phyloP scores from a whole-genome alignment of 805 yeast species.

The Candida pini region DNA sequence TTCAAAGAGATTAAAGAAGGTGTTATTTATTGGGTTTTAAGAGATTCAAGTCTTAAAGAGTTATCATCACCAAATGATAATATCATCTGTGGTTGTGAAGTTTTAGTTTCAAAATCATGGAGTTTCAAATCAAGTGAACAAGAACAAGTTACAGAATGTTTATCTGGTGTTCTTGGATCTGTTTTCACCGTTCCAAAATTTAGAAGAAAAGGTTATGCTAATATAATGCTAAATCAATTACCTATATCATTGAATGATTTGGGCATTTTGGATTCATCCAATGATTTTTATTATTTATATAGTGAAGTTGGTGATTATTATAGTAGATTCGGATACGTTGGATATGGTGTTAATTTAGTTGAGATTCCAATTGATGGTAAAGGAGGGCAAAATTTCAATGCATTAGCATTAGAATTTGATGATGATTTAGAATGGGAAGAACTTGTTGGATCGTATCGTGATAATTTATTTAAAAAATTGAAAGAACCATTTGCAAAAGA shows the following conservation, averaged over 20 bases:
- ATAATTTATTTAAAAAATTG: slow-evolving; percentile 2
- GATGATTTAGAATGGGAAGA: not conserved
- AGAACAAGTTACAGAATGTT: slow-evolving; percentile 4
- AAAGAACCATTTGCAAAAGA: not conserved
- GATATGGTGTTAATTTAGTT: slow-evolving; percentile 16
- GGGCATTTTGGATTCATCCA: slow-evolving; percentile 20
- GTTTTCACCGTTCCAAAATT: slow-evolving; percentile 46
- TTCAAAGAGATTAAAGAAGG: slow-evolving; percentile 11
- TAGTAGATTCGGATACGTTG: slow-evolving; percentile 51
- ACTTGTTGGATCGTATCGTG: slow-evolving; percentile 7
- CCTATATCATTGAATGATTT: slow-evolving; percentile 16
- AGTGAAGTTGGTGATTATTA: slow-evolving; percentile 73
- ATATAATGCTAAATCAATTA: slow-evolving; percentile 36
- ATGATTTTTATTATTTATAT: slow-evolving; percentile 44
- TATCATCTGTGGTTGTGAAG: slow-evolving; percentile 27
- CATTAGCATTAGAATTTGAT: not conserved
- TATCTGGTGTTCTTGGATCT: slow-evolving; percentile 44
- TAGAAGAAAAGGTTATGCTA: slow-evolving; percentile 55
- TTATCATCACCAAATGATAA: slow-evolving; percentile 6
- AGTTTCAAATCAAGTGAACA: slow-evolving; percentile 5
- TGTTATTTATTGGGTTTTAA: slow-evolving; percentile 22
- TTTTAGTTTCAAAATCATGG: slow-evolving; percentile 21
- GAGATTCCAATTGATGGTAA: slow-evolving; percentile 7
- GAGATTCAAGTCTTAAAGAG: slow-evolving; percentile 11
- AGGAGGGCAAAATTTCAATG: not conserved